Base-by-base conservation (phyloP, 345 rosid species). In the Eucalyptus decipiens region DNA sequence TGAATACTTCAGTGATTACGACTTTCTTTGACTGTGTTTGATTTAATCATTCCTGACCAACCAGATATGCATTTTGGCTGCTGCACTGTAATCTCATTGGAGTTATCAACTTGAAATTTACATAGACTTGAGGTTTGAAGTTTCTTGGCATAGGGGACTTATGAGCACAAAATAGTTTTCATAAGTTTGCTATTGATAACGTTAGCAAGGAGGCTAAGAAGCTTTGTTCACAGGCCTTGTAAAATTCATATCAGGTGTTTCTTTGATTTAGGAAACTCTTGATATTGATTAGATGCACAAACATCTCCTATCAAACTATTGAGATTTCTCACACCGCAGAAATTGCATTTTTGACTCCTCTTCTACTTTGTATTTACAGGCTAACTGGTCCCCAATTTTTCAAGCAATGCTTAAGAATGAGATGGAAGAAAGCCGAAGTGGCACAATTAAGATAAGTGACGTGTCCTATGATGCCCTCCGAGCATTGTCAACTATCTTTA, bases 351-450 rank as follows among this genome's bases (percentile, higher is more conserved):
- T 18, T 69, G 11, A 69, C 21, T 32, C 11, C 42, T 69, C 42
- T 69, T 69, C 1, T 0, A 32, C 32, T 62, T 81, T 86, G 52
- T 42, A 19, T 45, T 62, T 89, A 49, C 92, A 97, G 98, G 98
- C 91, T 42, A 94, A 92, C 86, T 97, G 96, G 42, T 97, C 98
- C 2, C 99, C 98, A 2, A 97, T 97, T 65, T 97, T 97, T 86
- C 94, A 93, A 92, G 99, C 98, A 21, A 97, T 97, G 99, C 94
- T 96, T 18, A 95, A 94, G 92, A 97, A 96, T 80, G 98, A 96
- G 92, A 97, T 94, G 99, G 94, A 94, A 89, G 99, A 97, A 90
- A 96, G 97, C 89, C 93, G 91, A 32, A 96, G 99, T 34, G 99
- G 98, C 45, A 96, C 95, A 17, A 96, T 96, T 91, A 96, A 93